These are phyloP conservation scores for Ophiostoma australiae DNA, from an alignment of 2,329 filamentous ascomycete species.

Conservation along the genomic window DNA sequence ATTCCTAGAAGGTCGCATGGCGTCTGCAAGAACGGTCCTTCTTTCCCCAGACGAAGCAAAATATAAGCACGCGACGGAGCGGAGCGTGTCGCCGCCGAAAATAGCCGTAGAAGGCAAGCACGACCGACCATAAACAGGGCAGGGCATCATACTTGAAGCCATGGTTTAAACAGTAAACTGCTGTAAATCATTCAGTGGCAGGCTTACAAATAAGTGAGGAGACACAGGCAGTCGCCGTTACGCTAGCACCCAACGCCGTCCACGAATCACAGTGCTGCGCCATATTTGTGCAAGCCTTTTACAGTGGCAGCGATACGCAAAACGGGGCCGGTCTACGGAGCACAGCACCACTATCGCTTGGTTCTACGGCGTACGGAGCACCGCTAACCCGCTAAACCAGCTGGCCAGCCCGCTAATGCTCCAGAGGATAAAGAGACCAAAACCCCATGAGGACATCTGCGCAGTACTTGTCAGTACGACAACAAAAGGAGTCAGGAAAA, in stretches of 20 bases:
- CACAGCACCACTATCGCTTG: background rate
- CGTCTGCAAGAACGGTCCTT: background rate
- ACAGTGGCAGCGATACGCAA: background rate
- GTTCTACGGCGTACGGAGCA: background rate
- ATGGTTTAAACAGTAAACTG: background rate
- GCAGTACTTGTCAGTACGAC: constrained; percentile 30
- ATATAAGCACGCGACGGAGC: background rate
- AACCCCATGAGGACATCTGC: constrained; percentile 30
- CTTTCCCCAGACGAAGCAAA: background rate
- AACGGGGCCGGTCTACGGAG: background rate
- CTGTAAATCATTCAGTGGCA: background rate
- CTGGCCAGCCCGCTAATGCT: background rate
- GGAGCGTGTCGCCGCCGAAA: background rate
- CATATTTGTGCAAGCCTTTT: background rate
- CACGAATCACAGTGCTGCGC: background rate
- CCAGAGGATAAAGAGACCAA: background rate
- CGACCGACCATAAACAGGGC: background rate
- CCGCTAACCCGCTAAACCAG: background rate
- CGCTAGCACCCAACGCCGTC: background rate
- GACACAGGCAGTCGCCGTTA: background rate
- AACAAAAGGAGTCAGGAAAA: constrained; percentile 15
- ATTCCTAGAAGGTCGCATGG: background rate
- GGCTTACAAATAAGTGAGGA: background rate
- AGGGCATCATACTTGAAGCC: no score
- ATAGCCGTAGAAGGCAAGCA: background rate